phyloP scores from a whole-genome alignment of 306 rosid genomes.

The Boehmeria nivea region DNA sequence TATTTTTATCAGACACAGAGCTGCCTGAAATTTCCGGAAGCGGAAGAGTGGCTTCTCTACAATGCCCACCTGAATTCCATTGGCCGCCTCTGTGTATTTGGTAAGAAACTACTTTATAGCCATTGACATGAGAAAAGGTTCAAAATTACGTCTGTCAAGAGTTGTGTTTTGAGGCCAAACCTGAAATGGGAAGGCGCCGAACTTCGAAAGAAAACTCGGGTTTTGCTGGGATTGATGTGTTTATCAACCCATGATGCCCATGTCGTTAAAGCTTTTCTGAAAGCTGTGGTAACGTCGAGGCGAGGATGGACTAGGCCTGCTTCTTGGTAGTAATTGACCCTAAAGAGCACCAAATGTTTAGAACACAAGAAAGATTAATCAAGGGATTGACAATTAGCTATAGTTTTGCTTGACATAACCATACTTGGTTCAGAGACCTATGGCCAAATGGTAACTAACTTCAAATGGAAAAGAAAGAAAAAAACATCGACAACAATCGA shows the following conservation, averaged over 20 bases:
- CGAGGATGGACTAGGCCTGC: slow-evolving; percentile 65
- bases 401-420: too few relatives aligned
- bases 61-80: slow-evolving; percentile 95
- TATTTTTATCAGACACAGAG: slow-evolving; percentile 44
- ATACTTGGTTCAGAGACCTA: too few relatives aligned
- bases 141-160: not conserved
- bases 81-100: slow-evolving; percentile 62
- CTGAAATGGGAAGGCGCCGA: slow-evolving; percentile 96
- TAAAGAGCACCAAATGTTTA: slow-evolving; percentile 26
- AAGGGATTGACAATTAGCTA: too few relatives aligned
- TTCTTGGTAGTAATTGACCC: slow-evolving; percentile 87
- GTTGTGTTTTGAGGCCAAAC: slow-evolving; percentile 28
- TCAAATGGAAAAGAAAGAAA: not conserved
- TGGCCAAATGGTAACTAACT: too few relatives aligned
- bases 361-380: too few relatives aligned
- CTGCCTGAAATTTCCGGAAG: slow-evolving; percentile 35
- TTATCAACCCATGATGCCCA: slow-evolving; percentile 88
- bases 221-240: slow-evolving; percentile 51
- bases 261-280: slow-evolving; percentile 63
- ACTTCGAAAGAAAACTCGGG: slow-evolving; percentile 77
- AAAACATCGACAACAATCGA: not conserved
- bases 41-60: slow-evolving; percentile 59
- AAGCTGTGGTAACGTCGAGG: slow-evolving; percentile 66
- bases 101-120: slow-evolving; percentile 6
- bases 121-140: too few relatives aligned